Percentiles rank a stretch among this genome's conserved stretches.
Conservation (phyloP, 192 early-diverging fungal genomes). For the Kappamyces sp. region DNA sequence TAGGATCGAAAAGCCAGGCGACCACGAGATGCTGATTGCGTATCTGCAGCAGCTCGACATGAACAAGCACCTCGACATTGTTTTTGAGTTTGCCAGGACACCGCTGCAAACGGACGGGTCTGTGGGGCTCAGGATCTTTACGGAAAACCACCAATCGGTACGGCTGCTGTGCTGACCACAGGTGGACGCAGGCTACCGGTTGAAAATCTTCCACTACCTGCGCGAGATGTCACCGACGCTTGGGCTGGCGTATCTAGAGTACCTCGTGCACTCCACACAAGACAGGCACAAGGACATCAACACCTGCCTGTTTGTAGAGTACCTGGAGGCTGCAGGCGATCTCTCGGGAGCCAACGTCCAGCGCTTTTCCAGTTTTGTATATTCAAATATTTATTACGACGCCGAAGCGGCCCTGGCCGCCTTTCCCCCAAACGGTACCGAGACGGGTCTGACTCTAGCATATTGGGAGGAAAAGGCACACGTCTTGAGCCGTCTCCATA, state of each 20-base stretch:
- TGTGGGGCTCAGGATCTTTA: slow-evolving; percentile 63
- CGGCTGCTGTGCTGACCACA: slow-evolving; percentile 3
- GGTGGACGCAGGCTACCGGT: slow-evolving; percentile 21
- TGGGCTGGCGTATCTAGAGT: slow-evolving; percentile 70
- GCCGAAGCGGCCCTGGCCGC: background rate
- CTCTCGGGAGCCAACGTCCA: background rate
- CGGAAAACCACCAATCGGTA: slow-evolving; percentile 42
- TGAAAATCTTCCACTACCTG: slow-evolving; percentile 55
- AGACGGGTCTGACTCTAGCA: too few relatives aligned
- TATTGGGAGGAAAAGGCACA: slow-evolving; percentile 1
- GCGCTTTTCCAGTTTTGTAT: background rate
- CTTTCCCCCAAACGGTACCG: background rate
- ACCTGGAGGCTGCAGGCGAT: slow-evolving; percentile 57
- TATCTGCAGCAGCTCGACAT: slow-evolving; percentile 77
- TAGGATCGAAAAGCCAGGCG: slow-evolving; percentile 5
- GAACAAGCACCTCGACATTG: slow-evolving; percentile 66
- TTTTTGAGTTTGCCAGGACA: slow-evolving; percentile 78
- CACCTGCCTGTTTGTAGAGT: slow-evolving; percentile 73
- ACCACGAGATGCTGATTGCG: slow-evolving; percentile 29
- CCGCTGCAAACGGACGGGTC: slow-evolving; percentile 61
- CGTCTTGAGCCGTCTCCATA: slow-evolving; percentile 1
- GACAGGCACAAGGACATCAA: slow-evolving; percentile 69
- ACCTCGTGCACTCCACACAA: slow-evolving; percentile 66
- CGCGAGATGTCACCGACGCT: slow-evolving; percentile 59
- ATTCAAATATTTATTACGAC: slow-evolving; percentile 3